phyloP scores from a whole-genome alignment of 345 rosid genomes.

The Ceriops tagal region DNA sequence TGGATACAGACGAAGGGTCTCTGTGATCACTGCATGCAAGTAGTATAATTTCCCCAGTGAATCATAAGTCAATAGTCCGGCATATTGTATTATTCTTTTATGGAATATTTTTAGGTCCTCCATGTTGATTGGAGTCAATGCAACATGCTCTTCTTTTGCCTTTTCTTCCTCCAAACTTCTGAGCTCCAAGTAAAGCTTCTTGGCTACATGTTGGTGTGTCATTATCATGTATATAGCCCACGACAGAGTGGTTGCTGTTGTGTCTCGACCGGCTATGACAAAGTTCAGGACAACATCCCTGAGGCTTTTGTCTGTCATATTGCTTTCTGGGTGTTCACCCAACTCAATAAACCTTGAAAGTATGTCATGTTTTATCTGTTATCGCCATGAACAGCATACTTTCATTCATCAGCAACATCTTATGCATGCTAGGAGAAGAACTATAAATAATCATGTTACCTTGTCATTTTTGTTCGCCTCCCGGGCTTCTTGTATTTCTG shows the following conservation, averaged over 20 bases:
- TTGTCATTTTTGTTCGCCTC: constrained; percentile 32
- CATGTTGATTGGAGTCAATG: constrained; percentile 34
- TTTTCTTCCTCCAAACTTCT: constrained; percentile 53
- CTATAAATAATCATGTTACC: constrained; percentile 22
- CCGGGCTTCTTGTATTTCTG: constrained; percentile 47
- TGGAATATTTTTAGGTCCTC: constrained; percentile 49
- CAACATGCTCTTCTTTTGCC: constrained; percentile 47
- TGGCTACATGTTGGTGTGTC: constrained; percentile 54
- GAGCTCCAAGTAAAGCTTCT: constrained; percentile 66
- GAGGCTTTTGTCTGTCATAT: constrained; percentile 63
- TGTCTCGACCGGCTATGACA: constrained; percentile 94
- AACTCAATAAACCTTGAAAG: constrained; percentile 77
- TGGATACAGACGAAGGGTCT: constrained; percentile 83
- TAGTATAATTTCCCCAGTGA: constrained; percentile 66
- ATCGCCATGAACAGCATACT: constrained; percentile 5
- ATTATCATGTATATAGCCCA: constrained; percentile 86
- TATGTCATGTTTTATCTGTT: constrained; percentile 73
- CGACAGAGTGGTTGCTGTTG: constrained; percentile 91
- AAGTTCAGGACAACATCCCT: constrained; percentile 88
- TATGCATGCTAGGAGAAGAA: not conserved
- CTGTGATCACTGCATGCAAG: constrained; percentile 83
- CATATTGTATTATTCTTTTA: constrained; percentile 49
- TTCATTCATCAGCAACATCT: not conserved
- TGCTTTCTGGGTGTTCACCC: constrained; percentile 64
- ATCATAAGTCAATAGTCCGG: constrained; percentile 62